Base-by-base conservation (phyloP, 441 rosid species). In the Pelargonium citronellum region DNA sequence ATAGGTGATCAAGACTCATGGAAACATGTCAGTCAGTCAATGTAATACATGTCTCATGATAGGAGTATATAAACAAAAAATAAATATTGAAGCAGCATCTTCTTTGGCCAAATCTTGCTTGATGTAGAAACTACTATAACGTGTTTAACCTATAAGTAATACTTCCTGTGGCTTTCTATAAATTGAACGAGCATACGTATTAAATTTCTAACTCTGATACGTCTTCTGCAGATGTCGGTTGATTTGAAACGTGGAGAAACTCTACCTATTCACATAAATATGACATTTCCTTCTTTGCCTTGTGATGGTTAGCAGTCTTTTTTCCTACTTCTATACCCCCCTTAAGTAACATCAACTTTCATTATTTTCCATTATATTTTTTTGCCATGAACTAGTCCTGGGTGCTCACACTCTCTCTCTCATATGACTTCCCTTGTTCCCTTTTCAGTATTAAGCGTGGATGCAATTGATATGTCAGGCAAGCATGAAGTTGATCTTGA, bases 401-500 rank as follows among this genome's bases (percentile, higher is more conserved):
- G 69, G 44, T 67, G 66, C 20, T 67, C 7, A 4, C 11, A 46
- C 22, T n/a, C 55, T 13, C 66, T 51, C 44, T 9, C 51, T 74
- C 16, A 71, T 66, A 55, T 47, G 8, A 79, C 66, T 17, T 75
- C 7, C 4, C 51, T 53, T 15, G 70, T 69, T 67, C 64, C 20
- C 13, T 58, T 58, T 82, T 76, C 83, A 95, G 99, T 92, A 24
- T 72, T 92, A 81, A 95, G 99, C 68, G 82, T 95, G 69, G 99
- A 95, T 80, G 99, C 99, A 73, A 92, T 92, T 81, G 98, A 95
- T 79, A 90, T 95, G 99, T 95, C 99, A 1, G 99, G 99, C 74
- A 95, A 92, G 85, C 99, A 95, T 79, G 98, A 95, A 90, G 99
- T 95, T 71, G 99, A 95, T 84, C 97, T 95, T n/a, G 96, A 92